A percentile compares a stretch with the other conserved stretches of the same genome.
Conservation (phyloP, 2,329 filamentous ascomycete species). For the Lasiodiplodia sp. region DNA sequence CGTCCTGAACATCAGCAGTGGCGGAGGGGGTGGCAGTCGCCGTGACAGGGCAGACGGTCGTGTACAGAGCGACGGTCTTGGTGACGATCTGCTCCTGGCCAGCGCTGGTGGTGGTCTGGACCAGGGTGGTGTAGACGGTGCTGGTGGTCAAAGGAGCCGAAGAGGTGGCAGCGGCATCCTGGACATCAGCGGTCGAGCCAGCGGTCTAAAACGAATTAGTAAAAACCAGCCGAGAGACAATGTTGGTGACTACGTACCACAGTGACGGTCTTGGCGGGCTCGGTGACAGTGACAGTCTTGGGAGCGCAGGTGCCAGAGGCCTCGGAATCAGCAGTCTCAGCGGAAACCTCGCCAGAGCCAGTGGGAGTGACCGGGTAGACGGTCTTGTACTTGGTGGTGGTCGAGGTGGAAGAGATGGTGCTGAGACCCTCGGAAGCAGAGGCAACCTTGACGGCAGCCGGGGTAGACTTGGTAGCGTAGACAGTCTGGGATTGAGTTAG, state of each 20-base stretch:
- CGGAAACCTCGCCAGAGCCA: constrained; percentile 18
- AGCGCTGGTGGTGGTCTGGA: constrained; percentile 35
- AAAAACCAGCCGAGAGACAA: not conserved
- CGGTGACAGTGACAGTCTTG: constrained; percentile 45
- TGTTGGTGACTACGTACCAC: constrained; percentile 35
- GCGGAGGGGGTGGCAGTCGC: constrained; percentile 13
- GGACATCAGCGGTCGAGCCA: constrained; percentile 5
- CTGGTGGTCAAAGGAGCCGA: constrained; percentile 29
- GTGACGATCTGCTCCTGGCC: constrained; percentile 30
- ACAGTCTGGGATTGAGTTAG: constrained; percentile 23
- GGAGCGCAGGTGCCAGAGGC: constrained; percentile 33
- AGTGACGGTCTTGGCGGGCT: constrained; percentile 47
- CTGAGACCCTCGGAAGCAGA: constrained; percentile 35
- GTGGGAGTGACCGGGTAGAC: constrained; percentile 38
- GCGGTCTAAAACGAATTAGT: not conserved
- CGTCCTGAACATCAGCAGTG: constrained; percentile 12
- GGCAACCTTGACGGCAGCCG: constrained; percentile 21
- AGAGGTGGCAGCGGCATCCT: constrained; percentile 22
- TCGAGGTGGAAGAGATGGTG: constrained; percentile 44
- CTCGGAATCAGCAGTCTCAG: constrained; percentile 30
- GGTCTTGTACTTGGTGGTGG: constrained; percentile 46
- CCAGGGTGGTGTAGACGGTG: constrained; percentile 34
- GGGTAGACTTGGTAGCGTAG: constrained; percentile 39
- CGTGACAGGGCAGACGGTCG: constrained; percentile 33
- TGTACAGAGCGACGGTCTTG: constrained; percentile 36